Conservation (phyloP, 106 monocot species). For the Platanthera guangdongensis region DNA sequence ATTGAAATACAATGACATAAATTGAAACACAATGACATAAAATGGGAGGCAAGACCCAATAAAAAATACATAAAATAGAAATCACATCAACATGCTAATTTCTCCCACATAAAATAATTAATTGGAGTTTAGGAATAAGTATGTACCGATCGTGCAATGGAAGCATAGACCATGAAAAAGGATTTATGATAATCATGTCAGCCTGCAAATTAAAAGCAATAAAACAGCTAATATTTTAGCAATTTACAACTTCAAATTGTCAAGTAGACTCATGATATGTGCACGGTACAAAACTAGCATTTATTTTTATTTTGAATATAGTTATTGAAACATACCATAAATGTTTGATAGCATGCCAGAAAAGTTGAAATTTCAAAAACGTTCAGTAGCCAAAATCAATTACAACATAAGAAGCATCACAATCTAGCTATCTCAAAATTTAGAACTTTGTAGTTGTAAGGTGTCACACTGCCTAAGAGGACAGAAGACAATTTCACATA, state of each 20-base stretch:
- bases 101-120: no score
- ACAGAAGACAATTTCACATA: not conserved
- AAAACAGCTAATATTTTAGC: not conserved
- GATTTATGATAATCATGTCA: slow-evolving; percentile 68
- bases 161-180: slow-evolving; percentile 84
- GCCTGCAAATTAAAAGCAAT: slow-evolving; percentile 42
- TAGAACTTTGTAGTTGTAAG: not conserved
- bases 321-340: no score
- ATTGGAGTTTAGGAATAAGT: not conserved
- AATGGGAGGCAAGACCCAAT: no score
- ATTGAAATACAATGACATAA: no score
- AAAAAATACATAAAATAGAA: no score
- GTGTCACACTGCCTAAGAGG: not conserved
- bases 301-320: not conserved
- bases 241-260: not conserved
- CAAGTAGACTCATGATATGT: not conserved
- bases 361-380: not conserved
- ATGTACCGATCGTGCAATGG: slow-evolving; percentile 75
- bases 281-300: not conserved
- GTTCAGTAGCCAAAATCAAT: not conserved
- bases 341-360: not conserved
- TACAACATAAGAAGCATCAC: not conserved
- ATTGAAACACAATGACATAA: no score
- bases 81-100: no score
- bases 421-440: no score